These are phyloP conservation scores for Penicillium sp. DNA, from an alignment of 2,329 filamentous ascomycete species.

Conservation along the genomic window DNA sequence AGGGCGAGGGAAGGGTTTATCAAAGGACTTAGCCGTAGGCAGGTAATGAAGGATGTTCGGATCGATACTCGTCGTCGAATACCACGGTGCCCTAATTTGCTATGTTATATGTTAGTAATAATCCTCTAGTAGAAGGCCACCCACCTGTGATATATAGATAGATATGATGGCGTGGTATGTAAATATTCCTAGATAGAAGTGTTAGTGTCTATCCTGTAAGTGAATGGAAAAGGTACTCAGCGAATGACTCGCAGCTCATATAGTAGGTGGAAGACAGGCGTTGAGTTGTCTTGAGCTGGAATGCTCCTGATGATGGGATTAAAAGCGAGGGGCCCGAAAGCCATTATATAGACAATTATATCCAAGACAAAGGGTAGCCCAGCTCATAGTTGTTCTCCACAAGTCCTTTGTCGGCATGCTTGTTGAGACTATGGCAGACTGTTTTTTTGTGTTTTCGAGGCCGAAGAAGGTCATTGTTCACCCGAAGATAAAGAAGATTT, in stretches of 20 bases:
- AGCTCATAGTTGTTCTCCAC: not conserved
- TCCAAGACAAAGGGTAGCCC: not conserved
- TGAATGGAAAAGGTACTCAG: not conserved
- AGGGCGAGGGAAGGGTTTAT: not conserved
- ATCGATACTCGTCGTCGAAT: not conserved
- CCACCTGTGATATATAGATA: not conserved
- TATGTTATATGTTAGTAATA: not conserved
- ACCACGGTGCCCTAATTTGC: not conserved
- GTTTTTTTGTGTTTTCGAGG: not conserved
- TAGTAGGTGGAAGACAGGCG: not conserved
- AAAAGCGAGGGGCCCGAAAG: not conserved
- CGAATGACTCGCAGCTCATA: not conserved
- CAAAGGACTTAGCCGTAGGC: not conserved
- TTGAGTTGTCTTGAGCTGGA: not conserved
- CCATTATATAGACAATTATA: conserved; percentile 6
- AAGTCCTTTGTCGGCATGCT: not conserved
- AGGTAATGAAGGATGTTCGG: not conserved
- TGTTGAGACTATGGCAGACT: not conserved
- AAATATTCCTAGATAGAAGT: not conserved
- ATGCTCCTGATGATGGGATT: not conserved
- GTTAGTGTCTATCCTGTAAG: not conserved
- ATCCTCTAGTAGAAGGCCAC: not conserved
- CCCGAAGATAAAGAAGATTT: not conserved
- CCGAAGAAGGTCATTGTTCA: not conserved
- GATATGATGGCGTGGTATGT: not conserved